These are phyloP conservation scores for Lipomyces oligophaga DNA, from an alignment of 805 yeast species.

Conservation along the genomic window DNA sequence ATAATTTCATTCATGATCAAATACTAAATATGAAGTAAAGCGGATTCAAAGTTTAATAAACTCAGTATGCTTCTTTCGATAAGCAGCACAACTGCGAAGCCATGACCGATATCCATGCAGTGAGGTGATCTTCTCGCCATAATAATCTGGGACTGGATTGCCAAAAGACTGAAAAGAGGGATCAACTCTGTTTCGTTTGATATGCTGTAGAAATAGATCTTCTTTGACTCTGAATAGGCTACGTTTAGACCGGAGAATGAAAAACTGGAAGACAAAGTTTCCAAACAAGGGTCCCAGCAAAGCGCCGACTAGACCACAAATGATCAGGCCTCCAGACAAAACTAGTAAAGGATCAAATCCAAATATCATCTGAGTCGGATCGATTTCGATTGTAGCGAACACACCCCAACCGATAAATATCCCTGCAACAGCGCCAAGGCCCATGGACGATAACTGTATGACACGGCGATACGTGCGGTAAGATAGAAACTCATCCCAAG, in stretches of 20 bases:
- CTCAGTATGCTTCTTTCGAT: slow-evolving; percentile 61
- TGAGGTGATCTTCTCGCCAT: slow-evolving; percentile 92
- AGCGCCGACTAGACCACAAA: slow-evolving; percentile 74
- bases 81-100: slow-evolving; percentile 93
- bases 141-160: slow-evolving; percentile 97
- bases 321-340: slow-evolving; percentile 65
- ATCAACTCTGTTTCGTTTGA: slow-evolving; percentile 79
- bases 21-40: no score
- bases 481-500: slow-evolving; percentile 78
- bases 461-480: slow-evolving; percentile 73
- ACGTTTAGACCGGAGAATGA: slow-evolving; percentile 10
- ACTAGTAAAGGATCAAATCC: slow-evolving; percentile 90
- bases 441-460: slow-evolving; percentile 64
- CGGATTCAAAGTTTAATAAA: slow-evolving; percentile 10
- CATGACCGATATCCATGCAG: slow-evolving; percentile 86
- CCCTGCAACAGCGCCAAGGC: slow-evolving; percentile 62
- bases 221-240: slow-evolving; percentile 49
- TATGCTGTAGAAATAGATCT: slow-evolving; percentile 65
- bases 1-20: no score
- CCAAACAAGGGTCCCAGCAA: slow-evolving; percentile 81
- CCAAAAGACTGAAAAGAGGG: slow-evolving; percentile 80
- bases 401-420: slow-evolving; percentile 67
- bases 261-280: slow-evolving; percentile 55
- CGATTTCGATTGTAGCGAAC: slow-evolving; percentile 77
- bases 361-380: slow-evolving; percentile 76